Conservation (phyloP, 345 rosid genomes). For the Dimocarpus longan region DNA sequence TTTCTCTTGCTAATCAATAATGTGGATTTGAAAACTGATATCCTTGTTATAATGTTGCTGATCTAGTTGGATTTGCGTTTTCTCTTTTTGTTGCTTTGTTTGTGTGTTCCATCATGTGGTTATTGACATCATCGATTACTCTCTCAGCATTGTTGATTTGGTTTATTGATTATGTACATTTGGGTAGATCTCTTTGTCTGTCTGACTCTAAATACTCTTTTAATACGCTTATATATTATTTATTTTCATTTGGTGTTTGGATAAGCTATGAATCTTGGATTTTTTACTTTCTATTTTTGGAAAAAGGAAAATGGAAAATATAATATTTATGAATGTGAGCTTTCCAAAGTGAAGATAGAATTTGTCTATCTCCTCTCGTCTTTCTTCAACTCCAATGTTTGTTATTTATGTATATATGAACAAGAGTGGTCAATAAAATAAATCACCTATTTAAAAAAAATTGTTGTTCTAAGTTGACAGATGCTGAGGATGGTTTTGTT, state of each 20-base stretch:
- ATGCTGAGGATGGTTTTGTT: too few species aligned
- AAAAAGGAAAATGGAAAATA: too few species aligned
- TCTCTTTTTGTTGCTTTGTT: background rate
- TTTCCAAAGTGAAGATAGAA: too few species aligned
- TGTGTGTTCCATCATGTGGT: conserved; percentile 12
- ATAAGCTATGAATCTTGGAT: conserved; percentile 6
- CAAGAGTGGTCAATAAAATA: too few species aligned
- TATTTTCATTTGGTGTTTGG: background rate
- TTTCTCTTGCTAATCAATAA: background rate
- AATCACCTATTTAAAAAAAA: too few species aligned
- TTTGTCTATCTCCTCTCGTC: too few species aligned
- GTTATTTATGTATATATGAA: too few species aligned
- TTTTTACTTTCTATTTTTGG: background rate
- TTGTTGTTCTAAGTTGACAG: too few species aligned
- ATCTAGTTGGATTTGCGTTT: conserved; percentile 19
- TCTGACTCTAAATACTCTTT: background rate
- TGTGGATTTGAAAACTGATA: background rate
- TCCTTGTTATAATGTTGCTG: conserved; percentile 4
- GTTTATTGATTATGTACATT: conserved; percentile 7
- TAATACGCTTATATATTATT: background rate
- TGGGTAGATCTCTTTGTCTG: conserved; percentile 22
- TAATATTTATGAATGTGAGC: too few species aligned
- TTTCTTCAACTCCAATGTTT: too few species aligned
- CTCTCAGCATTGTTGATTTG: conserved; percentile 14
- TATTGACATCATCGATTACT: background rate